Evolutionary conservation across 495 filamentous ascomycete species (phyloP).

Genomic region (Penicillium antarcticum): DNA sequence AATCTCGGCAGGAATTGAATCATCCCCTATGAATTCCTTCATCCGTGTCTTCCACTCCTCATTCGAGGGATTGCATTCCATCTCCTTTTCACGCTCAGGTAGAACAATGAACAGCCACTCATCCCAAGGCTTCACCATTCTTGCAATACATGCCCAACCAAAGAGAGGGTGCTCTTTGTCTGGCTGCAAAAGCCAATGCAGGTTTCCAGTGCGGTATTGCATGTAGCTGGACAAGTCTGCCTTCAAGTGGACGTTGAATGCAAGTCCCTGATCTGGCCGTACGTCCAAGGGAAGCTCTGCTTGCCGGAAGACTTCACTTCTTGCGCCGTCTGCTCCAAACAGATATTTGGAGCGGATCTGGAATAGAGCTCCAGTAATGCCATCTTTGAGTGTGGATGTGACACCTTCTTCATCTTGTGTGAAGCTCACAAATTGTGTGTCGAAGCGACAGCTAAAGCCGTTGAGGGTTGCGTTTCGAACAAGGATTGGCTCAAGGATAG

Average conservation of each 20-base stretch:
- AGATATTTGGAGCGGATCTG: conserved; percentile 49
- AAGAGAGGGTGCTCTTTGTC: conserved; percentile 39
- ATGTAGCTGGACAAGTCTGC: conserved; percentile 52
- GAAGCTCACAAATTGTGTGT: conserved; percentile 36
- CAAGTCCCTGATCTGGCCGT: conserved; percentile 51
- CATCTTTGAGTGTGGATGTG: conserved; percentile 38
- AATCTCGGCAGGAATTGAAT: conserved; percentile 34
- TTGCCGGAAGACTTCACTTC: conserved; percentile 49
- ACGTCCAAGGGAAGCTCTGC: conserved; percentile 46
- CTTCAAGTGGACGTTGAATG: conserved; percentile 51
- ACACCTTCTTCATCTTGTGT: conserved; percentile 23
- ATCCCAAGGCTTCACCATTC: conserved; percentile 56
- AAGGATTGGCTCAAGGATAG: conserved; percentile 49
- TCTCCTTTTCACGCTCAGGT: conserved; percentile 31
- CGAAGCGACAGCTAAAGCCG: conserved; percentile 43
- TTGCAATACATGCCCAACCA: conserved; percentile 37
- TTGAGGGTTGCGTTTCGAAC: conserved; percentile 38
- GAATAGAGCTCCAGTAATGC: conserved; percentile 36
- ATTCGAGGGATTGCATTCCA: conserved; percentile 26
- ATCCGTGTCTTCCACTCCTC: conserved; percentile 43
- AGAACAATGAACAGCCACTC: conserved; percentile 57
- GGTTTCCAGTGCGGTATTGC: conserved; percentile 46
- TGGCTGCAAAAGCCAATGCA: conserved; percentile 55
- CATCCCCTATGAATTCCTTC: conserved; percentile 50
- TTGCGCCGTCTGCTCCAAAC: conserved; percentile 56